phyloP scores from a whole-genome alignment of 2,329 filamentous ascomycete species.

The Penicillium sp. region DNA sequence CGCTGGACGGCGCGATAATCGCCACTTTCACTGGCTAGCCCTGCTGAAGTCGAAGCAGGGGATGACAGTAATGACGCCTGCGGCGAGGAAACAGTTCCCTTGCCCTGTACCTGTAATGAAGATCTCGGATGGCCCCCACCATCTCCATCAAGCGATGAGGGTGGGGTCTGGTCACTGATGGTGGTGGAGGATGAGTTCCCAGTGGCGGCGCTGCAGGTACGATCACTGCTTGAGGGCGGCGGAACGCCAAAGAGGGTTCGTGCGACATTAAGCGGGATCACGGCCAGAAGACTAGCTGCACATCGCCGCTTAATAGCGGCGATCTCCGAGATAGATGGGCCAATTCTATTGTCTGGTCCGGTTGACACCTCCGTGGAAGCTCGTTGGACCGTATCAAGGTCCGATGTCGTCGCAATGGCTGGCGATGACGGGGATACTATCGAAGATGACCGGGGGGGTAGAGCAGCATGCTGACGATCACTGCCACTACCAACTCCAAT shows the following conservation, averaged over 20 bases:
- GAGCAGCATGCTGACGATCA: slow-evolving; percentile 13
- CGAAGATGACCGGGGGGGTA: slow-evolving; percentile 9
- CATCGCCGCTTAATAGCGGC: slow-evolving; percentile 53
- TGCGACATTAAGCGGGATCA: slow-evolving; percentile 53
- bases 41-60: not conserved
- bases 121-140: slow-evolving; percentile 18
- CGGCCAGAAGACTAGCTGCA: slow-evolving; percentile 49
- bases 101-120: slow-evolving; percentile 12
- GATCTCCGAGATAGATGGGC: slow-evolving; percentile 40
- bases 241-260: slow-evolving; percentile 51
- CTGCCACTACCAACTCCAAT: slow-evolving; percentile 11
- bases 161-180: slow-evolving; percentile 26
- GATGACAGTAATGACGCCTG: slow-evolving; percentile 14
- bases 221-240: slow-evolving; percentile 23
- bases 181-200: slow-evolving; percentile 26
- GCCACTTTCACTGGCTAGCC: slow-evolving; percentile 9
- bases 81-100: not conserved
- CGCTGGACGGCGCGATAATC: slow-evolving; percentile 13
- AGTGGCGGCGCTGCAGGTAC: slow-evolving; percentile 34
- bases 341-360: slow-evolving; percentile 21
- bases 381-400: slow-evolving; percentile 2
- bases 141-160: slow-evolving; percentile 14
- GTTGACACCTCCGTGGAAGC: slow-evolving; percentile 12
- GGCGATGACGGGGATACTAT: slow-evolving; percentile 13
- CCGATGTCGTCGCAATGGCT: slow-evolving; percentile 1